Conservation (phyloP, 2,329 filamentous ascomycete genomes). For the Neurospora sp. region DNA sequence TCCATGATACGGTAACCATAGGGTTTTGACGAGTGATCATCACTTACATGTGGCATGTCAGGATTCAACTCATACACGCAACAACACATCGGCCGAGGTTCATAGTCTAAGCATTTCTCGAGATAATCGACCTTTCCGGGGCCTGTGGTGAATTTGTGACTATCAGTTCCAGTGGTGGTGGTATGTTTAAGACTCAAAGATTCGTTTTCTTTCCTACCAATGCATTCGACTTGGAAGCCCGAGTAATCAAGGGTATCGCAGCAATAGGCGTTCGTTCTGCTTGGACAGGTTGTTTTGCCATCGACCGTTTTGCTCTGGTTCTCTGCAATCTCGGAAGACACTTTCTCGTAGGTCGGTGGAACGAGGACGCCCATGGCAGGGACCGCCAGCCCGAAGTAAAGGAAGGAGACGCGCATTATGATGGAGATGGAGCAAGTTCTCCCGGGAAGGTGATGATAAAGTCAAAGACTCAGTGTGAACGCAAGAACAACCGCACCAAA, state of each 20-base stretch:
- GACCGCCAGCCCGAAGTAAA: not conserved
- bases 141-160: not conserved
- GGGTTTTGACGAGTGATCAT: not conserved
- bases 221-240: conserved; percentile 5
- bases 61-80: not conserved
- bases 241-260: conserved; percentile 7
- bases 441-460: not conserved
- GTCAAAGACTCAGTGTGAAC: not conserved
- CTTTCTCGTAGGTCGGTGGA: not conserved
- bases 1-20: not conserved
- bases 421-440: not conserved
- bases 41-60: not conserved
- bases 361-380: not conserved
- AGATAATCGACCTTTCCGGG: conserved; percentile 2
- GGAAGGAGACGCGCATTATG: not conserved
- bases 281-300: not conserved
- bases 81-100: conserved; percentile 6
- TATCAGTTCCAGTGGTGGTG: not conserved
- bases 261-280: not conserved
- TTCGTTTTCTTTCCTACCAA: conserved; percentile 3
- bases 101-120: conserved; percentile 4
- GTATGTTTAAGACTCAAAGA: not conserved
- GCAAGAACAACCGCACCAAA: not conserved
- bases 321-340: not conserved
- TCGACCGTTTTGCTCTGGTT: not conserved